Percentiles rank a stretch among this genome's conserved stretches.
Conservation (phyloP, 768 basidiomycete genomes). For the Punctularia strigosozonata region DNA sequence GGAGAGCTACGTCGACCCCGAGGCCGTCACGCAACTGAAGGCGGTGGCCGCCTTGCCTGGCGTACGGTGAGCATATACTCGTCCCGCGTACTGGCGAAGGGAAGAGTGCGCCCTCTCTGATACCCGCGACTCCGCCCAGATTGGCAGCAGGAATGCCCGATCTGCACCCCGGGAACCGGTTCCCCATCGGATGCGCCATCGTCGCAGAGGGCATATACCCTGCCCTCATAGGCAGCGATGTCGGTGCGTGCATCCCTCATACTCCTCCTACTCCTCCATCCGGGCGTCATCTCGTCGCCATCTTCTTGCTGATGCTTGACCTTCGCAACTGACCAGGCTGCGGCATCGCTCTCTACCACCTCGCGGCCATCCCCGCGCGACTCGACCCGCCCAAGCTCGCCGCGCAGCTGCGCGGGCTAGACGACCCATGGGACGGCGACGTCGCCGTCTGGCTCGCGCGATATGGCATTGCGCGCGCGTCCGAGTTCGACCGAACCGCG, state of each 20-base stretch:
- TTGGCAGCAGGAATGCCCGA: slow-evolving; percentile 26
- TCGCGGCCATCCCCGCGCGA: slow-evolving; percentile 15
- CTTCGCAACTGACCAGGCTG: too few relatives aligned
- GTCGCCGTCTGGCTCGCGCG: slow-evolving; percentile 20
- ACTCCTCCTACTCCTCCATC: too few relatives aligned
- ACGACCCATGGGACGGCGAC: slow-evolving; percentile 25
- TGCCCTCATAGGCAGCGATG: slow-evolving; percentile 26
- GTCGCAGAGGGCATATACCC: slow-evolving; percentile 26
- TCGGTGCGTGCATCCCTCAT: too few relatives aligned
- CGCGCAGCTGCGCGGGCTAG: slow-evolving; percentile 18
- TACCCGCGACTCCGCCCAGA: too few relatives aligned
- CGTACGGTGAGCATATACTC: too few relatives aligned
- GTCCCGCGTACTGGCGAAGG: too few relatives aligned
- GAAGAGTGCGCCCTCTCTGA: too few relatives aligned
- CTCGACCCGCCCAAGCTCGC: slow-evolving; percentile 19
- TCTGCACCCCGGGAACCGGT: slow-evolving; percentile 26
- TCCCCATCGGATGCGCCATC: slow-evolving; percentile 24
- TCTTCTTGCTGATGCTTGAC: too few relatives aligned
- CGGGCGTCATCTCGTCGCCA: too few relatives aligned
- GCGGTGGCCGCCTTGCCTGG: slow-evolving; percentile 17
- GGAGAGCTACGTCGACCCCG: slow-evolving; percentile 20
- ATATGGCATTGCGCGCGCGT: slow-evolving; percentile 19
- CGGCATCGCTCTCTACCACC: slow-evolving; percentile 23
- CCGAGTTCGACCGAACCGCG: slow-evolving; percentile 17
- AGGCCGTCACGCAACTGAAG: slow-evolving; percentile 22